Conservation (phyloP, 306 rosid genomes). For the Ammopiptanthus mongolicus region DNA sequence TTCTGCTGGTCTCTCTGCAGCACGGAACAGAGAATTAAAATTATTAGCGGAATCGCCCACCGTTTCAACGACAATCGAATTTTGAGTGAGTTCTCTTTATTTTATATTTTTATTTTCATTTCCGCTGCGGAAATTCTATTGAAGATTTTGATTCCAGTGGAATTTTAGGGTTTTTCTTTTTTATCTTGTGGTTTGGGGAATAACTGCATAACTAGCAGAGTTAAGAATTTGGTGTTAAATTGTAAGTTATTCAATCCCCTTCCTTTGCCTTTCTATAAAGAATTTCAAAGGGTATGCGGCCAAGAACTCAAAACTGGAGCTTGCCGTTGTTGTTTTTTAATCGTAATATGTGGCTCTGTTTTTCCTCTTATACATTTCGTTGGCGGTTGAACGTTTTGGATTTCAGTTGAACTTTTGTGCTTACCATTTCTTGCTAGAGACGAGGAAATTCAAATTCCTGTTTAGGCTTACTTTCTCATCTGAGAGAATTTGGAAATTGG, state of each 20-base stretch:
- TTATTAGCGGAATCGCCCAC: neutral
- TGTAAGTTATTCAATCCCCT: neutral
- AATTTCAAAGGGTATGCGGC: neutral
- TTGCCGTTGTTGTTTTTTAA: neutral
- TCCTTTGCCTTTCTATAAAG: neutral
- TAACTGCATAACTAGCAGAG: neutral
- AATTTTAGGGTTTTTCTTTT: slow-evolving; percentile 31
- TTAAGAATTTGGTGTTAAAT: neutral
- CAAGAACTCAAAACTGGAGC: slow-evolving; percentile 16
- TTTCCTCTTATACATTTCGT: neutral
- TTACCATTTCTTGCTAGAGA: neutral
- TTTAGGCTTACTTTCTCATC: neutral
- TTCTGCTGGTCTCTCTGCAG: slow-evolving; percentile 24
- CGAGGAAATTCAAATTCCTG: neutral
- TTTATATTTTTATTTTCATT: neutral
- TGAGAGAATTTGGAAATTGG: neutral
- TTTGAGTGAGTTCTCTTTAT: slow-evolving; percentile 48
- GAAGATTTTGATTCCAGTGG: slow-evolving; percentile 12
- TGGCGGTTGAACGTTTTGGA: neutral
- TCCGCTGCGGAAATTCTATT: neutral
- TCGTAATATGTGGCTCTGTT: neutral
- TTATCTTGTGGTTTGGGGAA: slow-evolving; percentile 8
- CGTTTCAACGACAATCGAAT: slow-evolving; percentile 34
- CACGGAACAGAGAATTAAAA: slow-evolving; percentile 10
- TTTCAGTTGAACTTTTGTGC: neutral